These are phyloP conservation scores for Geotrichum macrosporum DNA, from an alignment of 1,139 yeast genomes.

Conservation along the genomic window DNA sequence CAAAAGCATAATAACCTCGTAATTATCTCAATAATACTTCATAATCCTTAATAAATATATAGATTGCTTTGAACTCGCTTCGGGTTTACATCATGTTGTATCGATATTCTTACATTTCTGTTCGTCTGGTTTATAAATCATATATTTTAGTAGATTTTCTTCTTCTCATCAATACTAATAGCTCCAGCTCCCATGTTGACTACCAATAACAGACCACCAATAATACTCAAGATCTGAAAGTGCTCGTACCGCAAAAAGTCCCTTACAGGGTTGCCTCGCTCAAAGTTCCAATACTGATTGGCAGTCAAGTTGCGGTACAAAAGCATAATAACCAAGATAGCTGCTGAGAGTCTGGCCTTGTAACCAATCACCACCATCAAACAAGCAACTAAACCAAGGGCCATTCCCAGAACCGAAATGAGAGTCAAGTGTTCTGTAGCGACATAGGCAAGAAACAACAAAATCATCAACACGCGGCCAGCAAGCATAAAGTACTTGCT, in stretches of 20 bases:
- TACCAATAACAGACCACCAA: constrained; percentile 86
- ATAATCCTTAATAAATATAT: background rate
- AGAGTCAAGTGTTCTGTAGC: constrained; percentile 72
- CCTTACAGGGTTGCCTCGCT: constrained; percentile 67
- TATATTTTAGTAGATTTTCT: constrained; percentile 69
- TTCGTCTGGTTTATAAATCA: background rate
- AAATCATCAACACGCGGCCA: constrained; percentile 81
- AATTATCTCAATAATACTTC: background rate
- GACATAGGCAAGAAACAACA: constrained; percentile 82
- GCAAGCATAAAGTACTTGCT: constrained; percentile 82
- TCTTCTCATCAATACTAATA: constrained; percentile 89
- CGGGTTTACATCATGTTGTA: too few species aligned
- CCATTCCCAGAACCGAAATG: constrained; percentile 57
- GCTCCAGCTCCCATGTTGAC: constrained; percentile 98
- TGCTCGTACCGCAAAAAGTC: constrained; percentile 91
- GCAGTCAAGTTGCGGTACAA: constrained; percentile 71
- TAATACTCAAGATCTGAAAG: constrained; percentile 90
- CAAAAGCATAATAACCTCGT: too few species aligned
- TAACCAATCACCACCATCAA: constrained; percentile 83
- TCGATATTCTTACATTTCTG: background rate
- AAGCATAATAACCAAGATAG: constrained; percentile 67
- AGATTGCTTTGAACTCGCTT: background rate
- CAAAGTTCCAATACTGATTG: constrained; percentile 86
- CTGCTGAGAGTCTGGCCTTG: constrained; percentile 88
- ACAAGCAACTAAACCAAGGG: constrained; percentile 69